Conservation (phyloP, 257 asterid species). For the Ajuga chamaepitys region DNA sequence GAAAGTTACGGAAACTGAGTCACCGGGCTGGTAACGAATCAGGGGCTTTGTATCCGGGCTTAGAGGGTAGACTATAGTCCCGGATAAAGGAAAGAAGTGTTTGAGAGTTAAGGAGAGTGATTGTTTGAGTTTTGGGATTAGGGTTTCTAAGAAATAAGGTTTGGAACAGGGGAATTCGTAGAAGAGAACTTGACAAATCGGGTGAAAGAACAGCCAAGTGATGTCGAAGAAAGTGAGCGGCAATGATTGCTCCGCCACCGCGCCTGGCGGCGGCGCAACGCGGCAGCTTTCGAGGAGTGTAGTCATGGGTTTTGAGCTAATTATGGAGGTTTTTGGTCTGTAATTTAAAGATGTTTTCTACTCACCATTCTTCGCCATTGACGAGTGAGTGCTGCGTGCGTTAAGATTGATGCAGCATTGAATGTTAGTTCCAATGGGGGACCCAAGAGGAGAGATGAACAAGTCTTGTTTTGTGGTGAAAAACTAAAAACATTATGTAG, state of each 20-base stretch:
- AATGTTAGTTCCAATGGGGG: too few species aligned
- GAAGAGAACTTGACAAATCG: conserved; percentile 29
- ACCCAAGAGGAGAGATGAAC: too few species aligned
- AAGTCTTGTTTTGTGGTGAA: too few species aligned
- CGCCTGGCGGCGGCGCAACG: background rate
- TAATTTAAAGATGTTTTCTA: background rate
- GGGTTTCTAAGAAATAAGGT: conserved; percentile 18
- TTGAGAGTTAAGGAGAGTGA: conserved; percentile 39
- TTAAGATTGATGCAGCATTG: too few species aligned
- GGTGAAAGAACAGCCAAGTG: conserved; percentile 8
- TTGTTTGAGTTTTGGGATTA: conserved; percentile 31
- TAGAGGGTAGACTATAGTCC: conserved; percentile 19
- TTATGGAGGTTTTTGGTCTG: background rate
- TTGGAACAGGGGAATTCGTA: conserved; percentile 11
- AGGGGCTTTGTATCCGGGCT: conserved; percentile 10
- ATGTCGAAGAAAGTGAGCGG: background rate
- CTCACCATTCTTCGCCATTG: background rate
- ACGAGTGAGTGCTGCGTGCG: background rate
- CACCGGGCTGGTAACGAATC: conserved; percentile 22
- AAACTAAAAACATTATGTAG: too few species aligned
- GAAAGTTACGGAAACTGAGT: conserved; percentile 28
- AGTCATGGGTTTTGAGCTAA: background rate
- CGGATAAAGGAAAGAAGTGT: conserved; percentile 37
- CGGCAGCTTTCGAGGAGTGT: background rate
- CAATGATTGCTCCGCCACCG: background rate